Evolutionary conservation across 768 basidiomycete genomes (phyloP).

Genomic region (Termitomyces titanicus): DNA sequence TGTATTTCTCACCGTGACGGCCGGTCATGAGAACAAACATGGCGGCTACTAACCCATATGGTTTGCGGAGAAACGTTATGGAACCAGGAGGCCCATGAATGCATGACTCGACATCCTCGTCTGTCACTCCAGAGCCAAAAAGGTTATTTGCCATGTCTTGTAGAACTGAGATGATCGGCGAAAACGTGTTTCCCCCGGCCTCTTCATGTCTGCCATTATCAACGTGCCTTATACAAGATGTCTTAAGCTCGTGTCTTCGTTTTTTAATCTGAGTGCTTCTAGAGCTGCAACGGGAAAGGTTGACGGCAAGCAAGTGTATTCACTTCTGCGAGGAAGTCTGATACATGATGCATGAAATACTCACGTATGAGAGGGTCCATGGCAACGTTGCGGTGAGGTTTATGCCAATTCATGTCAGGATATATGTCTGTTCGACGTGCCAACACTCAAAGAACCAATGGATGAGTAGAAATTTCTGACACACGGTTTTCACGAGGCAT

Average conservation of each 20-base stretch:
- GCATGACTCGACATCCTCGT: neutral
- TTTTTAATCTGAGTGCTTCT: neutral
- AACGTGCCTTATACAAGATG: neutral
- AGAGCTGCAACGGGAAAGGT: neutral
- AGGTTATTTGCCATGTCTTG: constrained; percentile 2
- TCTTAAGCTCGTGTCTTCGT: neutral
- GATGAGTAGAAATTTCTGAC: neutral
- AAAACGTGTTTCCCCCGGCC: neutral
- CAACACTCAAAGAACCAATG: neutral
- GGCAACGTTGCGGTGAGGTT: neutral
- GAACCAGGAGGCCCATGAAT: neutral
- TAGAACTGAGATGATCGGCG: neutral
- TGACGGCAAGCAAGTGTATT: neutral
- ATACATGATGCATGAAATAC: neutral
- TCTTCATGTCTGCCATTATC: neutral
- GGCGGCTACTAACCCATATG: too few species aligned
- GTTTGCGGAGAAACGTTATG: too few species aligned
- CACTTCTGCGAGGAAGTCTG: neutral
- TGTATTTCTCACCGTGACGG: neutral
- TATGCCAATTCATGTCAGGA: neutral
- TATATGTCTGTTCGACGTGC: neutral
- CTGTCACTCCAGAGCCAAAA: constrained; percentile 6
- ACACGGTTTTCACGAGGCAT: constrained; percentile 16
- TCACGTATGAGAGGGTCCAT: neutral
- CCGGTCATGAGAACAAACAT: too few species aligned